Evolutionary conservation across 2,329 filamentous ascomycete species (phyloP).

Genomic region (Aspergillus calidoustus): DNA sequence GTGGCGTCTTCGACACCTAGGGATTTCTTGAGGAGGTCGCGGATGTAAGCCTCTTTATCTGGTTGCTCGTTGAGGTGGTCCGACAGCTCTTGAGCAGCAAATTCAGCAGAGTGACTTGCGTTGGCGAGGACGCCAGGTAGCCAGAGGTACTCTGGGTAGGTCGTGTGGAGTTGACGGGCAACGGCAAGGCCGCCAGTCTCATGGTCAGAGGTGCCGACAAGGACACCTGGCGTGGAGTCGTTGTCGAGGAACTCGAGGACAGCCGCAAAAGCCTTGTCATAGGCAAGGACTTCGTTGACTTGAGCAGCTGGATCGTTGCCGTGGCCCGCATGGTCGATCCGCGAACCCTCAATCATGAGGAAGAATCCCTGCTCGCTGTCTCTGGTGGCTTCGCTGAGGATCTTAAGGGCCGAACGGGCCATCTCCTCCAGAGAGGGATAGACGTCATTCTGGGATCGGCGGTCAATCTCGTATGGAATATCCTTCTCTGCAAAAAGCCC

Average conservation of each 20-base stretch:
- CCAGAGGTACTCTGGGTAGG: slow-evolving; percentile 76
- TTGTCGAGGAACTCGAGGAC: slow-evolving; percentile 84
- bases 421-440: slow-evolving; percentile 94
- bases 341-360: slow-evolving; percentile 95
- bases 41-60: slow-evolving; percentile 64
- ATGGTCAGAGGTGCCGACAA: slow-evolving; percentile 92
- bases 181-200: slow-evolving; percentile 89
- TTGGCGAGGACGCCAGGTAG: slow-evolving; percentile 81
- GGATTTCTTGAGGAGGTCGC: slow-evolving; percentile 67
- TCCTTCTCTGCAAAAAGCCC: slow-evolving; percentile 83
- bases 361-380: slow-evolving; percentile 93
- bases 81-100: slow-evolving; percentile 66
- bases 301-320: slow-evolving; percentile 82
- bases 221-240: slow-evolving; percentile 71
- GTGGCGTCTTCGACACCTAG: slow-evolving; percentile 78
- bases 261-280: slow-evolving; percentile 81
- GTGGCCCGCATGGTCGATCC: slow-evolving; percentile 94
- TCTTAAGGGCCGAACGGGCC: slow-evolving; percentile 78
- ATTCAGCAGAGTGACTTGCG: slow-evolving; percentile 74
- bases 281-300: slow-evolving; percentile 91
- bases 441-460: slow-evolving; percentile 73
- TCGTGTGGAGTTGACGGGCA: slow-evolving; percentile 70
- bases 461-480: slow-evolving; percentile 92
- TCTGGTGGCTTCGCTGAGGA: slow-evolving; percentile 78
- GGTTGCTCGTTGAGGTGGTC: slow-evolving; percentile 57